Evolutionary conservation across 371 early-diverging fungal genomes (phyloP).

Genomic region (Syncephalastrum sp.): DNA sequence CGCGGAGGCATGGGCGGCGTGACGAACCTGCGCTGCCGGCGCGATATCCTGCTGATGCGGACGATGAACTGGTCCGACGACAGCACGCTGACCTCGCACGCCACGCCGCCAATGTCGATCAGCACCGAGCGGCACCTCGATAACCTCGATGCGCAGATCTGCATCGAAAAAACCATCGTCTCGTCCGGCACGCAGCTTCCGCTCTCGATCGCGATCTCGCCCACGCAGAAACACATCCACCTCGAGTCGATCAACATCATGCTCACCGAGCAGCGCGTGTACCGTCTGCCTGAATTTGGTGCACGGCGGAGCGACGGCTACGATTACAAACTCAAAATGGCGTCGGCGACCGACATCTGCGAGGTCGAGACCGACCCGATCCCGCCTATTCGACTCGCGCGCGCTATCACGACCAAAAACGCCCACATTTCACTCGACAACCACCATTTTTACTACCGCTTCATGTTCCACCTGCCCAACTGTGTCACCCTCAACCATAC

Average conservation of each 20-base stretch:
- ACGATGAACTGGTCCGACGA: conserved; percentile 33
- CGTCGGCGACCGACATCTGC: conserved; percentile 23
- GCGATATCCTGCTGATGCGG: conserved; percentile 40
- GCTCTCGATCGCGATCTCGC: conserved; percentile 34
- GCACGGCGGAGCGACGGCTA: conserved; percentile 36
- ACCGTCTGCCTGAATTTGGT: conserved; percentile 42
- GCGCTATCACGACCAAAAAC: conserved; percentile 36
- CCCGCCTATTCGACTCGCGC: conserved; percentile 22
- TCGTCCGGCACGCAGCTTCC: conserved; percentile 51
- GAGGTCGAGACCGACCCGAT: conserved; percentile 20
- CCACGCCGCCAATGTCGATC: conserved; percentile 37
- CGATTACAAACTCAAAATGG: conserved; percentile 35
- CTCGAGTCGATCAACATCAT: conserved; percentile 35
- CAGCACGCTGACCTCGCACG: conserved; percentile 27
- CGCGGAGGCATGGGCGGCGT: conserved; percentile 30
- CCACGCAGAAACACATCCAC: conserved; percentile 35
- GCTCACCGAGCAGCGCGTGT: conserved; percentile 37
- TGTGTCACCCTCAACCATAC: conserved; percentile 45
- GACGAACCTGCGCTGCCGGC: conserved; percentile 19
- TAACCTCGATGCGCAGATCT: conserved; percentile 39
- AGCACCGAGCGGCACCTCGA: conserved; percentile 33
- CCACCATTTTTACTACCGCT: conserved; percentile 40
- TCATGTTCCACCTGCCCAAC: conserved; percentile 42
- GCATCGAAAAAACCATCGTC: conserved; percentile 43
- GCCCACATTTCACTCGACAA: conserved; percentile 38